These are phyloP conservation scores for Phialophora macrospora DNA, from an alignment of 2,329 filamentous ascomycete species.

Conservation along the genomic window DNA sequence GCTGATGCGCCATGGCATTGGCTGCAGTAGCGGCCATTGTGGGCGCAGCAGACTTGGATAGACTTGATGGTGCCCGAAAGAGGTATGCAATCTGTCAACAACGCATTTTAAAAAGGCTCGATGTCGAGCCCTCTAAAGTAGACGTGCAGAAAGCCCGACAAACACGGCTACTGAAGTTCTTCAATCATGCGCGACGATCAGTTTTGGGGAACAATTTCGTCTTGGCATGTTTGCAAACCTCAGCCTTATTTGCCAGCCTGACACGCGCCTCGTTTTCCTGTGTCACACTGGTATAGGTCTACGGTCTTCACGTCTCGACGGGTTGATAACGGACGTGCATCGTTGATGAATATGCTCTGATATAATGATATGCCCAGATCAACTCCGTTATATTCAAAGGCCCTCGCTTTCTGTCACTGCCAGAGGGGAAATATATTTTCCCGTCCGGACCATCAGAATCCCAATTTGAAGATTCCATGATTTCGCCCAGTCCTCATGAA, in stretches of 20 bases:
- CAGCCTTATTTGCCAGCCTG: background rate
- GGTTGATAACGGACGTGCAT: background rate
- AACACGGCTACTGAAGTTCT: background rate
- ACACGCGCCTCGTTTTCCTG: background rate
- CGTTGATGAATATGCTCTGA: background rate
- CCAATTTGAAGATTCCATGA: slow-evolving; percentile 1
- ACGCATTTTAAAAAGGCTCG: background rate
- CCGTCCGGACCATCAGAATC: background rate
- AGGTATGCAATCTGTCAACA: background rate
- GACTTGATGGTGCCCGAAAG: background rate
- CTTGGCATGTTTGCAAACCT: slow-evolving; percentile 9
- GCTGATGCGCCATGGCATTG: slow-evolving; percentile 32
- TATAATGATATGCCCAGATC: background rate
- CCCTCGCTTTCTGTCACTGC: background rate
- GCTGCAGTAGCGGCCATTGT: slow-evolving; percentile 35
- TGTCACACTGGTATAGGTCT: background rate
- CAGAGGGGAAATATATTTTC: slow-evolving; percentile 4
- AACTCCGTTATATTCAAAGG: background rate
- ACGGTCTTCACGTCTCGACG: background rate
- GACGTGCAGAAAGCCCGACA: background rate
- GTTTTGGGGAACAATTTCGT: background rate
- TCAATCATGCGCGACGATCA: slow-evolving; percentile 2
- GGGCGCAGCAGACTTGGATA: background rate
- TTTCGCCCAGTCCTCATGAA: background rate
- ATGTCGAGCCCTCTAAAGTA: background rate